Percentiles rank a stretch among this genome's conserved stretches.
Conservation (phyloP, 371 early-diverging fungal species). For the Zychaea mexicana region DNA sequence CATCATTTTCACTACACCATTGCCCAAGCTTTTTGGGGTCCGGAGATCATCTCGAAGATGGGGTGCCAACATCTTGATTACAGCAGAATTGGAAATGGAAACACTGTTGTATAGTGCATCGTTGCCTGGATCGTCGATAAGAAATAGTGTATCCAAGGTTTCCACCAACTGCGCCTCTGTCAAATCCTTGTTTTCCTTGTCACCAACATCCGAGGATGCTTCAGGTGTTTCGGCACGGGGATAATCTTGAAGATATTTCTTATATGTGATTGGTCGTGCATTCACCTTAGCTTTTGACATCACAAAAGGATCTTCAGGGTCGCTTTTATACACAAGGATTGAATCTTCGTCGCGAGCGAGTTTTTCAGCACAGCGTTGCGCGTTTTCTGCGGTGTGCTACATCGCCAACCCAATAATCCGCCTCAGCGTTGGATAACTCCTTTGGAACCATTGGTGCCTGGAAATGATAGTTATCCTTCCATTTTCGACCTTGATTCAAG, state of each 20-base stretch:
- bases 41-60: neutral
- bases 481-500: no score
- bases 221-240: neutral
- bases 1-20: neutral
- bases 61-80: neutral
- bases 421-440: no score
- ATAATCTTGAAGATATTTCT: neutral
- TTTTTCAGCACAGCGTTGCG: neutral
- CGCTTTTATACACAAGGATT: neutral
- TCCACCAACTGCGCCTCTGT: neutral
- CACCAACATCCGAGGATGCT: neutral
- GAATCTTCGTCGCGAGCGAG: neutral
- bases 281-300: neutral
- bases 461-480: no score
- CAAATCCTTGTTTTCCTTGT: neutral
- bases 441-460: no score
- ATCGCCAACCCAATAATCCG: no score
- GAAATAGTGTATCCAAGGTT: neutral
- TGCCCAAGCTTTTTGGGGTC: neutral
- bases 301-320: constrained; percentile 2
- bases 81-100: neutral
- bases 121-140: neutral
- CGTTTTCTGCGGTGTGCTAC: neutral
- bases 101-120: neutral
- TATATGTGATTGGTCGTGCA: neutral